Conservation (phyloP, 2,329 filamentous ascomycete species). For the Aureobasidium uvarum region DNA sequence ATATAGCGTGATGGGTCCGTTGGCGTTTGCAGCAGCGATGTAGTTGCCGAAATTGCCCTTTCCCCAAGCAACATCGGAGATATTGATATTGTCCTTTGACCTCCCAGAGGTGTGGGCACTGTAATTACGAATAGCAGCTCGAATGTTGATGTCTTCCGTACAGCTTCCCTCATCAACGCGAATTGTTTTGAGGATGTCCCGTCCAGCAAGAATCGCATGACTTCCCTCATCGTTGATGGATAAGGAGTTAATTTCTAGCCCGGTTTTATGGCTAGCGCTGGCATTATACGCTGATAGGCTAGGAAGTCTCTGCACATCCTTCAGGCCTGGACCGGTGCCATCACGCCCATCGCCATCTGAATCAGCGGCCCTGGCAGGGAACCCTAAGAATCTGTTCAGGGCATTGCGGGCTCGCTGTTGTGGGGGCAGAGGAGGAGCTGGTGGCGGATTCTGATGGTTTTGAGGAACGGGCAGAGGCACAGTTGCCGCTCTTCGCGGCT, state of each 20-base stretch:
- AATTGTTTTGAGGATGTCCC: conserved; percentile 65
- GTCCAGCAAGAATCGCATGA: conserved; percentile 63
- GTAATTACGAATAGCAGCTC: conserved; percentile 57
- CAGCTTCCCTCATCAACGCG: conserved; percentile 57
- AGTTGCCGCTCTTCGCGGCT: conserved; percentile 25
- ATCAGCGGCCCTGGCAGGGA: conserved; percentile 51
- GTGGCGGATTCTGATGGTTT: conserved; percentile 25
- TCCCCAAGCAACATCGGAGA: conserved; percentile 67
- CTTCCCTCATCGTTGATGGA: conserved; percentile 63
- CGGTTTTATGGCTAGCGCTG: conserved; percentile 61
- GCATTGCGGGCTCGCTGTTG: conserved; percentile 35
- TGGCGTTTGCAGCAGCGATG: conserved; percentile 63
- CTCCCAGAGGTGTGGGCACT: conserved; percentile 27
- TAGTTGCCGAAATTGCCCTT: conserved; percentile 59
- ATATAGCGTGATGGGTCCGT: conserved; percentile 64
- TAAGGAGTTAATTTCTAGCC: conserved; percentile 61
- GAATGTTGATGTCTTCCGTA: conserved; percentile 63
- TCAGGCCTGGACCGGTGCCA: conserved; percentile 33
- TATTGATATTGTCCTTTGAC: conserved; percentile 54
- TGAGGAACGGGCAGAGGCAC: conserved; percentile 26
- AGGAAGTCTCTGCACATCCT: conserved; percentile 24
- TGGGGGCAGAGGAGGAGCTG: conserved; percentile 29
- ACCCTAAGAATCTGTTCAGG: conserved; percentile 54
- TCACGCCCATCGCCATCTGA: conserved; percentile 41
- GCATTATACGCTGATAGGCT: conserved; percentile 43